Base-by-base conservation (phyloP, 75 land plant species). In the Sequoia sempervirens region DNA sequence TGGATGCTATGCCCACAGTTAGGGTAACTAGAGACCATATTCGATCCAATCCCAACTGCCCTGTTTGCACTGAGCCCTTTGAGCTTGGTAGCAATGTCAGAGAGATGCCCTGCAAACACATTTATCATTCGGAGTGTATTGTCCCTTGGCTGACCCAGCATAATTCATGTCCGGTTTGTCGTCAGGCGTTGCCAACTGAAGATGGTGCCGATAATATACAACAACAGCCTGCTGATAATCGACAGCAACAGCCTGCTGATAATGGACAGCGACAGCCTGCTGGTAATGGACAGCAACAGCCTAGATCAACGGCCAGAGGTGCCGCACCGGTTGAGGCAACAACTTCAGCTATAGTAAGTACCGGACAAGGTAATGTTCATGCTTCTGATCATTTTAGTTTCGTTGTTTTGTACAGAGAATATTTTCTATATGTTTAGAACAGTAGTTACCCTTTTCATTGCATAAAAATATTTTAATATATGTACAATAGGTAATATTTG, bases 1-100 rank as follows among this genome's bases (percentile, higher is more conserved):
- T 96, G 10, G 93, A 96, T 74, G 93, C 93, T 2, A 89, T 96
- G 97, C 97, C 97, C 13, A 92, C 92, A 13, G 64, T 96, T 30
- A 88, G 85, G 81, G 89, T 92, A n/a, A 86, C 34, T 2, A 86
- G 82, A 18, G 80, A 83, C 66, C 91, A 91, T 82, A 82, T 91
- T 20, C 74, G 85, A 17, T 82, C 79, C 14, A 88, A 89, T 74
- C 70, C 90, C 5, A 86, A 88, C 58, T 93, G 94, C 75, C 91
- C 94, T 17, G 93, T 93, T 36, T 93, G 94, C 74, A 85, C 91
- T 47, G 94, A 93, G 1, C 75, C 74, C 68, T 93, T 93, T 84
- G 93, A 89, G 43, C n/a, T 91, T 53, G 94, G 94, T 20, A 2
- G 84, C 18, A 86, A 91, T 56, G 91, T 84, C 23, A 85, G 89